Conservation (phyloP, 2,329 filamentous ascomycete genomes). For the Aspergillus texensis region DNA sequence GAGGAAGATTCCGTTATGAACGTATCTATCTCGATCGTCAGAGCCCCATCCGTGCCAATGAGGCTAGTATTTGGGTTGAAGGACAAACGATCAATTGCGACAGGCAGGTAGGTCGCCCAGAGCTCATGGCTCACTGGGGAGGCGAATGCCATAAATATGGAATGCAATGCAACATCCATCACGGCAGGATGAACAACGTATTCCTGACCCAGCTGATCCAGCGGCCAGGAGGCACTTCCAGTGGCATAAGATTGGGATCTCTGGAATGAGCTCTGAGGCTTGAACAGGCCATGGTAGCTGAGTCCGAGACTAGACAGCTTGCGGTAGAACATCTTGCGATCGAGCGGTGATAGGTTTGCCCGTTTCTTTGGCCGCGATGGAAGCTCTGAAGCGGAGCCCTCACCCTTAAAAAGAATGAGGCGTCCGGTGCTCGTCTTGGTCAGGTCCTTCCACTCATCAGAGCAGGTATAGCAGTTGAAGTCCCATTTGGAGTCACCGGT, state of each 20-base stretch:
- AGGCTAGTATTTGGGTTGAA: too few species aligned
- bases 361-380: background rate
- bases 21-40: too few species aligned
- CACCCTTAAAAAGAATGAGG: background rate
- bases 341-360: too few species aligned
- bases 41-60: too few species aligned
- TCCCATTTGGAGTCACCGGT: background rate
- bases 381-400: background rate
- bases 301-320: background rate
- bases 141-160: background rate
- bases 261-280: background rate
- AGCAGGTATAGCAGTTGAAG: background rate
- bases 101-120: background rate
- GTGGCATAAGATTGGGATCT: too few species aligned
- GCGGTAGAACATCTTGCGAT: background rate
- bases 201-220: background rate
- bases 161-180: background rate
- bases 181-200: background rate
- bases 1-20: too few species aligned
- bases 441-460: background rate
- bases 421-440: background rate
- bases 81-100: background rate
- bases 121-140: background rate
- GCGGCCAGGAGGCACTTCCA: too few species aligned
- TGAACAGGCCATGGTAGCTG: background rate